Evolutionary conservation across 2,329 filamentous ascomycete genomes (phyloP).

Genomic region (Fusarium ramigenum): DNA sequence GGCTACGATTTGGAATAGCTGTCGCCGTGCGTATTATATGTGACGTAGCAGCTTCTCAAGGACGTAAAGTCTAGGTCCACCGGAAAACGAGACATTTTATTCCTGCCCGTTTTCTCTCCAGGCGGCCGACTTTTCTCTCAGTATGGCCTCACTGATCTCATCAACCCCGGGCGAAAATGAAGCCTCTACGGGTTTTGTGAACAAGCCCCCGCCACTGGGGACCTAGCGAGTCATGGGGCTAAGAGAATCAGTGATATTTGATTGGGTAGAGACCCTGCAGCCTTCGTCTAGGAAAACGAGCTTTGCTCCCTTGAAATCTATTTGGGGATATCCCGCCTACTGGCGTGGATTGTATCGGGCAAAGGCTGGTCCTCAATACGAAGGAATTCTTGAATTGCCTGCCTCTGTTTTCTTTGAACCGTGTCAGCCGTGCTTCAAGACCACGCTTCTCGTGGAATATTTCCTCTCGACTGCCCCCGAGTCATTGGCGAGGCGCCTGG

Average conservation of each 20-base stretch:
- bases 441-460: conserved; percentile 38
- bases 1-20: conserved; percentile 23
- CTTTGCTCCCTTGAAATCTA: conserved; percentile 42
- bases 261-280: conserved; percentile 40
- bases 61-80: conserved; percentile 16
- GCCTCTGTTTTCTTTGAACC: conserved; percentile 35
- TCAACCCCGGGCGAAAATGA: conserved; percentile 21
- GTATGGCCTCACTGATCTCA: conserved; percentile 42
- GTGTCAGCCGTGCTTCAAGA: conserved; percentile 36
- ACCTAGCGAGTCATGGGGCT: conserved; percentile 44
- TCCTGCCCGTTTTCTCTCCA: conserved; percentile 14
- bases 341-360: conserved; percentile 41
- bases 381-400: conserved; percentile 39
- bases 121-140: conserved; percentile 33
- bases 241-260: conserved; percentile 29
- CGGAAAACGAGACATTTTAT: conserved; percentile 11
- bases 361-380: conserved; percentile 43
- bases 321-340: conserved; percentile 43
- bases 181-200: conserved; percentile 31
- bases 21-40: conserved; percentile 24
- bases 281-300: conserved; percentile 44
- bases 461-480: conserved; percentile 40
- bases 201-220: conserved; percentile 38
- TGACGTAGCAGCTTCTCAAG: conserved; percentile 36
- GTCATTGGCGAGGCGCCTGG: conserved; percentile 29